Percentiles rank a stretch among this genome's conserved stretches.
phyloP scores from a whole-genome alignment of 768 basidiomycete species.

The Boletus tylopilopsis region DNA sequence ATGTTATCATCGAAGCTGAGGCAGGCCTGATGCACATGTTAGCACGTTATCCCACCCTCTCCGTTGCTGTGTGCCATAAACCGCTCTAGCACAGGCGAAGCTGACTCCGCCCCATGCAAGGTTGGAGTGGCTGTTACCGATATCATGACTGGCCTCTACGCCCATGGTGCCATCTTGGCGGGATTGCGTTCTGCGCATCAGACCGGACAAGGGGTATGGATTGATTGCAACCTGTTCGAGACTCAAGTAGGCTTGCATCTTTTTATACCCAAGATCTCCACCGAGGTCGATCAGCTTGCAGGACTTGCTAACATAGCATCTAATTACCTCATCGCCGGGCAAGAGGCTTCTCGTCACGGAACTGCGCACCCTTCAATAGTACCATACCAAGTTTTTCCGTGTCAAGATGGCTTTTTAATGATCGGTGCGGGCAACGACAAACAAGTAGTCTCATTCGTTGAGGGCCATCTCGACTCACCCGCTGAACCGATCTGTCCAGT shows the following conservation, averaged over 20 bases:
- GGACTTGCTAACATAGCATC: slow-evolving; percentile 90
- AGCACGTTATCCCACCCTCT: slow-evolving; percentile 27
- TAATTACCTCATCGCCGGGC: slow-evolving; percentile 84
- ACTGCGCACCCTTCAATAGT: slow-evolving; percentile 93
- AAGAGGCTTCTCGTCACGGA: slow-evolving; percentile 83
- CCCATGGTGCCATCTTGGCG: slow-evolving; percentile 91
- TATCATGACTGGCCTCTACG: slow-evolving; percentile 83
- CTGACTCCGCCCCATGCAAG: slow-evolving; percentile 81
- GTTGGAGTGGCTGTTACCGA: slow-evolving; percentile 96
- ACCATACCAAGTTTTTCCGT: slow-evolving; percentile 88
- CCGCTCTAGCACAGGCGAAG: slow-evolving; percentile 73
- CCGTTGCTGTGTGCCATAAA: slow-evolving; percentile 9
- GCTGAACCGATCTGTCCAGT: slow-evolving; percentile 43
- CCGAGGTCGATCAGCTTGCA: slow-evolving; percentile 56
- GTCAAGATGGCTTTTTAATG: slow-evolving; percentile 87
- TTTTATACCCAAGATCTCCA: neutral
- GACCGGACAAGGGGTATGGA: slow-evolving; percentile 86
- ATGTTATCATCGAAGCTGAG: slow-evolving; percentile 83
- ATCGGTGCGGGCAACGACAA: slow-evolving; percentile 90
- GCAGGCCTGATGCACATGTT: slow-evolving; percentile 95
- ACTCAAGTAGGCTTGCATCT: slow-evolving; percentile 61
- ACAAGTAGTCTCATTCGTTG: slow-evolving; percentile 46
- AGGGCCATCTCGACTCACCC: neutral
- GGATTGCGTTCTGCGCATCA: slow-evolving; percentile 76
- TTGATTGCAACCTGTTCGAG: slow-evolving; percentile 92